A percentile compares a stretch with the other conserved stretches of the same genome.
Conservation (phyloP, 2,329 filamentous ascomycete genomes). For the Penicillium occitanis region DNA sequence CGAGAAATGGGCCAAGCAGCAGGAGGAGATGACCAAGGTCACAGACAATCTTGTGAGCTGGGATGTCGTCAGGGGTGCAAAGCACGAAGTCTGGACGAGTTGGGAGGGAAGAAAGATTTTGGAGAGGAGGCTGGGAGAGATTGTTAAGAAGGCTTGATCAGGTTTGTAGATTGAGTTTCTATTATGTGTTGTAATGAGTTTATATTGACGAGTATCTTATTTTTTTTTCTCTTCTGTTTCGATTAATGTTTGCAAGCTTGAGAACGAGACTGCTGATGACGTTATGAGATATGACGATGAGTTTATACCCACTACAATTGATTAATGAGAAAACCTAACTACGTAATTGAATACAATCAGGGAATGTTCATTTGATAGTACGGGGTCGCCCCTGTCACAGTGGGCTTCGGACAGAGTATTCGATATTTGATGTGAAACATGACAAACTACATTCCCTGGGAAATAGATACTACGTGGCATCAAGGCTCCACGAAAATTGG, state of each 20-base stretch:
- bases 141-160: conserved; percentile 38
- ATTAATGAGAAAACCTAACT: too few species aligned
- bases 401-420: too few species aligned
- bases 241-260: not conserved
- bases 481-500: too few species aligned
- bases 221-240: not conserved
- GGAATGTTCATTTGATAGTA: too few species aligned
- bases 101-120: conserved; percentile 69
- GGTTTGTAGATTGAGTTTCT: not conserved
- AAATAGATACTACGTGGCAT: too few species aligned
- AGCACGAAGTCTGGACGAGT: conserved; percentile 82
- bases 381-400: too few species aligned
- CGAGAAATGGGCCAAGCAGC: conserved; percentile 75
- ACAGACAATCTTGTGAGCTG: conserved; percentile 77
- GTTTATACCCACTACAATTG: too few species aligned
- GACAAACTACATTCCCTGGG: too few species aligned
- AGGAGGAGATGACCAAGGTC: conserved; percentile 77
- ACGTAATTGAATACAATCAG: too few species aligned
- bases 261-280: not conserved
- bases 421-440: too few species aligned
- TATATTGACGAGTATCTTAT: not conserved
- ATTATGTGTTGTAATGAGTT: not conserved
- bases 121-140: conserved; percentile 72
- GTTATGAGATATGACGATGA: not conserved
- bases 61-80: conserved; percentile 82